These are phyloP conservation scores for Mrakia gelida DNA, from an alignment of 768 basidiomycete genomes.

Conservation along the genomic window DNA sequence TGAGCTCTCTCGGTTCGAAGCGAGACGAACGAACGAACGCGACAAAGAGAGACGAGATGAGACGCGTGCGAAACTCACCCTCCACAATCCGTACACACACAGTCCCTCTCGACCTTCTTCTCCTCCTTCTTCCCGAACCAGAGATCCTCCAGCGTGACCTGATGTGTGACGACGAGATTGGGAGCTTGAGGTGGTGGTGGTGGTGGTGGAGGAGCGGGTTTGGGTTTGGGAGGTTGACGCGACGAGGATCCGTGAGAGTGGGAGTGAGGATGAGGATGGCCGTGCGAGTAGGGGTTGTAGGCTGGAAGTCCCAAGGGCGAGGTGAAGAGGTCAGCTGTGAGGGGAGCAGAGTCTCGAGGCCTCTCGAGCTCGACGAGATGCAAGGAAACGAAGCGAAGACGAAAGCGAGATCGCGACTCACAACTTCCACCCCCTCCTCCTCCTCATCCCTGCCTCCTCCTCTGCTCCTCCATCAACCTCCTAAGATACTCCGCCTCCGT, in stretches of 20 bases:
- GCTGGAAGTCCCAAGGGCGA: too few species aligned
- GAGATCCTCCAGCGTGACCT: neutral
- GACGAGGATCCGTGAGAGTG: neutral
- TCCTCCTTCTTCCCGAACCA: neutral
- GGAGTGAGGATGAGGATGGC: neutral
- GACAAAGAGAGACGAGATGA: neutral
- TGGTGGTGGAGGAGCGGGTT: neutral
- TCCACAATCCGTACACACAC: neutral
- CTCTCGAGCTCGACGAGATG: too few species aligned
- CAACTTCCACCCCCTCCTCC: neutral
- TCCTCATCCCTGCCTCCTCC: neutral
- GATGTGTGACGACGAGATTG: neutral
- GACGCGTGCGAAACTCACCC: neutral
- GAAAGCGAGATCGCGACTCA: neutral
- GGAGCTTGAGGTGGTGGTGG: neutral
- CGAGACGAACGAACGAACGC: too few species aligned
- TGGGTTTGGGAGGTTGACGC: neutral
- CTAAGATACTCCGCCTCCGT: neutral
- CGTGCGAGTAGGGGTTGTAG: too few species aligned
- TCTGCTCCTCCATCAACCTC: neutral
- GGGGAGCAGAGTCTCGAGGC: neutral
- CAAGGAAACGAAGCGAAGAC: neutral
- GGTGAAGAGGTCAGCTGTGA: neutral
- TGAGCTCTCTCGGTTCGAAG: neutral
- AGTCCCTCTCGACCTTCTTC: neutral